A percentile compares a stretch with the other conserved stretches of the same genome.
Evolutionary conservation across 164 flowering plant species (phyloP).

Genomic region (Magnolia sinica): DNA sequence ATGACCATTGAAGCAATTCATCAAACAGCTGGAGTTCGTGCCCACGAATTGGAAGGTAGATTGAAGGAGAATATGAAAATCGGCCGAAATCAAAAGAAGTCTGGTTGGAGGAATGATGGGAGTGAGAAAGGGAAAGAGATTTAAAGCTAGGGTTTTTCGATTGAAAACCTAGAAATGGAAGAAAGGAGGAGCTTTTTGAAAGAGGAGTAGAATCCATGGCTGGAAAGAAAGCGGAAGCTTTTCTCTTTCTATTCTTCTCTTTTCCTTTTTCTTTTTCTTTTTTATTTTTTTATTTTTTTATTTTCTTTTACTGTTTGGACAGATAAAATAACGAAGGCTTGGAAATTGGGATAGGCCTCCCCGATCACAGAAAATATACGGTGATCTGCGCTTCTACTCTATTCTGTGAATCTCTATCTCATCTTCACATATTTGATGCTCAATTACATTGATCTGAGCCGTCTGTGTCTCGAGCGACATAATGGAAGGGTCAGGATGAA

Average conservation of each 20-base stretch:
- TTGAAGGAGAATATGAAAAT: background rate
- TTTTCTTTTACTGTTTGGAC: conserved; percentile 7
- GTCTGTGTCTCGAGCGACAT: too few relatives aligned
- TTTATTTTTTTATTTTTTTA: background rate
- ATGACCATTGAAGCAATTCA: background rate
- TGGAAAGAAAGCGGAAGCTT: conserved; percentile 6
- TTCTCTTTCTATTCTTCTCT: background rate
- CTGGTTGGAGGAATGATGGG: background rate
- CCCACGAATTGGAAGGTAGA: background rate
- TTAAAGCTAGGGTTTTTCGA: background rate
- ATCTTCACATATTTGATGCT: too few relatives aligned
- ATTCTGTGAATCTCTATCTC: background rate
- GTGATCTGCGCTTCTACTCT: background rate
- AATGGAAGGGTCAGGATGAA: too few relatives aligned
- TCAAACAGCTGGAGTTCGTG: background rate
- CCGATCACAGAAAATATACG: background rate
- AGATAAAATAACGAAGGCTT: background rate
- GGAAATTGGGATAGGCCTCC: background rate
- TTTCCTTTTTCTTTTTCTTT: background rate
- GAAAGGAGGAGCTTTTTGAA: conserved; percentile 8
- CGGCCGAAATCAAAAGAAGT: background rate
- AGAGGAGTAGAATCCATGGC: conserved; percentile 11
- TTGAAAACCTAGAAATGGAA: conserved; percentile 6
- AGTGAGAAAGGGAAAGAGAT: background rate
- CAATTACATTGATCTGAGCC: too few relatives aligned